A percentile compares a stretch with the other conserved stretches of the same genome.
Conservation (phyloP, 805 yeast species). For the Metschnikowia lochheadii region DNA sequence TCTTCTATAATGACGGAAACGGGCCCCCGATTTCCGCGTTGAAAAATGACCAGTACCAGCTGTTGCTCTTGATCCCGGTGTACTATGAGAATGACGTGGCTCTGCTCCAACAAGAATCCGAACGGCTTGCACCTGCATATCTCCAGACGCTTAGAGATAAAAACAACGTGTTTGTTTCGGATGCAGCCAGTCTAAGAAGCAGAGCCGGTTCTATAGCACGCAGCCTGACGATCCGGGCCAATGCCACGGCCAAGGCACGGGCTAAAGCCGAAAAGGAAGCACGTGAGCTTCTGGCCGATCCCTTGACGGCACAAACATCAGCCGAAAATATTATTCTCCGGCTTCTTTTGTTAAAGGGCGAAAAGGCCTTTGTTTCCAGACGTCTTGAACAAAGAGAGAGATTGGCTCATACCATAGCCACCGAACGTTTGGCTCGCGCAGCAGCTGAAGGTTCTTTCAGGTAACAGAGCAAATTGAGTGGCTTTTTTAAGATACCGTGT, state of each 20-base stretch:
- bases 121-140: conserved; percentile 53
- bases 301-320: conserved; percentile 33
- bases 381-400: conserved; percentile 61
- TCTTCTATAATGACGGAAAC: conserved; percentile 75
- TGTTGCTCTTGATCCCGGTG: conserved; percentile 57
- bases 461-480: not conserved
- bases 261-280: conserved; percentile 30
- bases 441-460: conserved; percentile 37
- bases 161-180: conserved; percentile 33
- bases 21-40: conserved; percentile 70
- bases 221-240: conserved; percentile 65
- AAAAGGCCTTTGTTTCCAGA: conserved; percentile 52
- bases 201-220: conserved; percentile 53
- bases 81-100: conserved; percentile 52
- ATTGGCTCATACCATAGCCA: conserved; percentile 50
- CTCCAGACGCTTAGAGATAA: conserved; percentile 46
- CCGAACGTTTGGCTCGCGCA: conserved; percentile 48
- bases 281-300: conserved; percentile 26
- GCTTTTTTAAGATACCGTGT: no score
- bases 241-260: conserved; percentile 58
- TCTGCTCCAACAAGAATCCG: conserved; percentile 54
- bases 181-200: conserved; percentile 18
- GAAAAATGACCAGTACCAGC: conserved; percentile 60
- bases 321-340: conserved; percentile 72
- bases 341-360: conserved; percentile 62